Conservation (phyloP, 2,329 filamentous ascomycete species). For the Orbilia oligospora region DNA sequence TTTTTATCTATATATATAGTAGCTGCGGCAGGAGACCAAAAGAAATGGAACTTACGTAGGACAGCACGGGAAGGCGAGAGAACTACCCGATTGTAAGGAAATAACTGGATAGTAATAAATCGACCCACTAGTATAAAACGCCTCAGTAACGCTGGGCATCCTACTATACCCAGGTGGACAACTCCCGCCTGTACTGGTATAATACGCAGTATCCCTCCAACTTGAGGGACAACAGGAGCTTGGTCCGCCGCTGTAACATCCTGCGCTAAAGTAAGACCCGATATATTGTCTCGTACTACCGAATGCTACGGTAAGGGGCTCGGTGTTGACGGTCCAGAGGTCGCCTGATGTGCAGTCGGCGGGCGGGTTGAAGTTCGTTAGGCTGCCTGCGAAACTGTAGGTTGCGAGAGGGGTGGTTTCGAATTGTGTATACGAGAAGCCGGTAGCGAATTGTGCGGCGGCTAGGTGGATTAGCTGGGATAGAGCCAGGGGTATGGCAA, state of each 20-base stretch:
- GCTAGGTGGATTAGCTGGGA: neutral
- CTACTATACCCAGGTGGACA: constrained; percentile 36
- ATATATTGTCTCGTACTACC: neutral
- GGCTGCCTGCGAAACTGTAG: neutral
- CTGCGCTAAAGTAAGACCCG: constrained; percentile 20
- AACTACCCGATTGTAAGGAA: constrained; percentile 1
- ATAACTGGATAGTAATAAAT: constrained; percentile 13
- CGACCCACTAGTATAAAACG: neutral
- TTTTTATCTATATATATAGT: no score
- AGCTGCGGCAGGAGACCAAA: no score
- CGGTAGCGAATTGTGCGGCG: constrained; percentile 29
- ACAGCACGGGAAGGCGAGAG: constrained; percentile 20
- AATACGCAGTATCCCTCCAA: constrained; percentile 22
- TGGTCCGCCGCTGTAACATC: constrained; percentile 9
- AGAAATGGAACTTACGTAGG: constrained; percentile 29
- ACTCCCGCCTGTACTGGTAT: neutral
- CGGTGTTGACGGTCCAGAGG: neutral
- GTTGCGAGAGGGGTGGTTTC: constrained; percentile 19
- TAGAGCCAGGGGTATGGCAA: neutral
- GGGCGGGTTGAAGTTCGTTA: constrained; percentile 26
- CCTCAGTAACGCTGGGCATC: neutral
- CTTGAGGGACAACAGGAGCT: constrained; percentile 16
- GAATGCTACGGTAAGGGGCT: neutral
- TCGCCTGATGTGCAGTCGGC: constrained; percentile 6
- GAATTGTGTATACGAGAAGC: neutral